These are phyloP conservation scores for Hortaea sp. DNA, from an alignment of 2,329 filamentous ascomycete species.

Conservation along the genomic window DNA sequence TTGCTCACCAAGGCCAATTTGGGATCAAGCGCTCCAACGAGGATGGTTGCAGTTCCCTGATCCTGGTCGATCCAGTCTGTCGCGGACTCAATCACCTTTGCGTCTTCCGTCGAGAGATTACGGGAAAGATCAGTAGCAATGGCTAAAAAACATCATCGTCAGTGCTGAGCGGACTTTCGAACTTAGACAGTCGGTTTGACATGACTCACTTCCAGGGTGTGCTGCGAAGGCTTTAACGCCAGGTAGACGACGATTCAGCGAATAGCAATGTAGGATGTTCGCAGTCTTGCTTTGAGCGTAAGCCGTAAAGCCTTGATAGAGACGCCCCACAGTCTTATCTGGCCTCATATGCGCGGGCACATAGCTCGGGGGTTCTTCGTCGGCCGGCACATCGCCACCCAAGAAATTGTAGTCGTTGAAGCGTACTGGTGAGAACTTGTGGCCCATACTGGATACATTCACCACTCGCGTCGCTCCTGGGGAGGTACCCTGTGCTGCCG, in stretches of 20 bases:
- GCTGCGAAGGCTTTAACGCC: constrained; percentile 29
- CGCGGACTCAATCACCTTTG: constrained; percentile 17
- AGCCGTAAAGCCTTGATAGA: constrained; percentile 28
- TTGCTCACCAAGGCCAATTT: constrained; percentile 16
- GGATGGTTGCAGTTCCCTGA: constrained; percentile 33
- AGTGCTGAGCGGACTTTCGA: not conserved
- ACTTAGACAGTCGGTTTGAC: not conserved
- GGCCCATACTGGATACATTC: constrained; percentile 19
- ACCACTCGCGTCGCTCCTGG: constrained; percentile 15
- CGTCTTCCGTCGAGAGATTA: constrained; percentile 11
- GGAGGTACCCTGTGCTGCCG: not conserved
- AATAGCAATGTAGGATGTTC: constrained; percentile 34
- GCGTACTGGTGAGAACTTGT: constrained; percentile 21
- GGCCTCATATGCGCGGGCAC: constrained; percentile 7
- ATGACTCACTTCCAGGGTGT: constrained; percentile 28
- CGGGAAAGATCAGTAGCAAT: constrained; percentile 5
- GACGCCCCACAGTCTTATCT: constrained; percentile 10
- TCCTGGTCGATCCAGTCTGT: constrained; percentile 29
- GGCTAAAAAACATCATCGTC: not conserved
- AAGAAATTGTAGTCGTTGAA: constrained; percentile 27
- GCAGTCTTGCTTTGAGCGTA: constrained; percentile 40
- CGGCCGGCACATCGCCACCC: constrained; percentile 10
- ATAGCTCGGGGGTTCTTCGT: constrained; percentile 8
- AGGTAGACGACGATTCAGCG: constrained; percentile 25
- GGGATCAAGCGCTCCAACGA: constrained; percentile 37